These are phyloP conservation scores for Scedosporium apiospermum DNA, from an alignment of 2,329 filamentous ascomycete species.

Conservation along the genomic window DNA sequence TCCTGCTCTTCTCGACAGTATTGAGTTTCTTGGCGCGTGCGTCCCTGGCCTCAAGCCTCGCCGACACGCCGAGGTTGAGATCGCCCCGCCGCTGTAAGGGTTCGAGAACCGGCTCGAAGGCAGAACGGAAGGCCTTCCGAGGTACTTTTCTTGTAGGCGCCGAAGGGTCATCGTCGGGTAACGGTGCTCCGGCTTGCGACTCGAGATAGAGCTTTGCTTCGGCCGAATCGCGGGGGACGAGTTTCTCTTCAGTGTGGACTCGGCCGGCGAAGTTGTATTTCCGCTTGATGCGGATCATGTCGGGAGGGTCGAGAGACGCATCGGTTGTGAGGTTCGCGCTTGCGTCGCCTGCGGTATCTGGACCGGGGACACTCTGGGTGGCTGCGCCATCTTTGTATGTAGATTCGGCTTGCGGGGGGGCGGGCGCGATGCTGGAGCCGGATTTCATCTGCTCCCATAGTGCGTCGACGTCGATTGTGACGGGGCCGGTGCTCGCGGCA, in stretches of 20 bases:
- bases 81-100: constrained; percentile 37
- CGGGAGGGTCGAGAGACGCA: constrained; percentile 15
- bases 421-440: constrained; percentile 15
- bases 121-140: constrained; percentile 51
- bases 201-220: constrained; percentile 57
- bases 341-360: constrained; percentile 1
- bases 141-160: constrained; percentile 25
- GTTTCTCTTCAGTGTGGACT: constrained; percentile 61
- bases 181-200: constrained; percentile 28
- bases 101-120: constrained; percentile 49
- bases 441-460: constrained; percentile 60
- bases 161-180: constrained; percentile 7
- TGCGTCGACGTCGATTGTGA: constrained; percentile 63
- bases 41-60: constrained; percentile 33
- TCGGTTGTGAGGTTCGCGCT: neutral
- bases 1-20: constrained; percentile 61
- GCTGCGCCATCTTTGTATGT: neutral
- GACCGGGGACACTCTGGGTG: constrained; percentile 4
- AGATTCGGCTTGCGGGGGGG: constrained; percentile 8
- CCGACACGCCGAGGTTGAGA: constrained; percentile 46
- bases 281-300: constrained; percentile 55
- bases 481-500: constrained; percentile 42
- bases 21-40: constrained; percentile 49
- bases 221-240: constrained; percentile 54
- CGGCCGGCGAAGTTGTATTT: constrained; percentile 69